Conservation (phyloP, 371 early-diverging fungal species). For the Smittium mucronatum region DNA sequence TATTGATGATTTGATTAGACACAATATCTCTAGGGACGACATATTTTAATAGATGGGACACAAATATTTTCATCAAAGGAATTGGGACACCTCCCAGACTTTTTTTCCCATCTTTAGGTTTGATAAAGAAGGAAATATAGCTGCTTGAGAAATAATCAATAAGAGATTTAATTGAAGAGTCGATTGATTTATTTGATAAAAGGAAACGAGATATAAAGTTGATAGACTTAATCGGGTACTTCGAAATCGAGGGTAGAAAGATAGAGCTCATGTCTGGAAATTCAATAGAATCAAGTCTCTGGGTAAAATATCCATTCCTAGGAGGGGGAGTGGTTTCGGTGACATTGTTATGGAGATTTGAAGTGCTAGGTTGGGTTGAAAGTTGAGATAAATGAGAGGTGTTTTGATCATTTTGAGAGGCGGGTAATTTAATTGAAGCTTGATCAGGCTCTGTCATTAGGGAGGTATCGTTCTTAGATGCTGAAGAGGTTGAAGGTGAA, state of each 20-base stretch:
- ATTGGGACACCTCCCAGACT: constrained; percentile 6
- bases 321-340: background rate
- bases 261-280: background rate
- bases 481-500: too few species aligned
- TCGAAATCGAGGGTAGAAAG: background rate
- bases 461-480: too few species aligned
- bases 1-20: background rate
- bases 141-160: background rate
- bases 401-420: too few species aligned
- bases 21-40: constrained; percentile 7
- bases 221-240: background rate
- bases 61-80: constrained; percentile 8
- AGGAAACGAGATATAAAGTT: background rate
- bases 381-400: too few species aligned
- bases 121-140: background rate
- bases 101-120: background rate
- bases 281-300: background rate
- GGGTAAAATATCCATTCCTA: background rate
- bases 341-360: background rate
- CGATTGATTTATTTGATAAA: background rate
- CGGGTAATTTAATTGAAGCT: too few species aligned
- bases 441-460: too few species aligned
- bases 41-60: background rate
- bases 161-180: background rate
- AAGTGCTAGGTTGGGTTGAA: background rate